A percentile compares a stretch with the other conserved stretches of the same genome.
These are phyloP conservation scores for Tetrahymena borealis DNA, from an alignment of 73 alveolate species.

Conservation along the genomic window DNA sequence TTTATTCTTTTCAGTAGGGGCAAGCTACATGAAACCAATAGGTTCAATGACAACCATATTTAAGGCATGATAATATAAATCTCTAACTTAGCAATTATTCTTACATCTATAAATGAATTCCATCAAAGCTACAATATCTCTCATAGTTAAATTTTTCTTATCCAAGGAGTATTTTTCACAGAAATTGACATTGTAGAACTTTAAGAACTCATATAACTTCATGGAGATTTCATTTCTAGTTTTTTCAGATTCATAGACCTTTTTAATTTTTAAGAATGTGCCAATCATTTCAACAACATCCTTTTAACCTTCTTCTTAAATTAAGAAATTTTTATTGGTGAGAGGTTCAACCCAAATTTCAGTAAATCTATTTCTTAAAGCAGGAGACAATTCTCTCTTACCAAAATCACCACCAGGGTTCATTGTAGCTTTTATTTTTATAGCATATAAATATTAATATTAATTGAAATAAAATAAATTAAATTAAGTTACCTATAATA, in stretches of 20 bases:
- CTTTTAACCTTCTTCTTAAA: not conserved
- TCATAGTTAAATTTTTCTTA: constrained; percentile 42
- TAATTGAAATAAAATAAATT: not conserved
- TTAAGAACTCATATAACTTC: constrained; percentile 8
- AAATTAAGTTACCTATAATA: not conserved
- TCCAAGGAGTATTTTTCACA: not conserved
- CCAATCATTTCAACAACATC: not conserved
- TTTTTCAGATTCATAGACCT: not conserved
- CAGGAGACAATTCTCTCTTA: constrained; percentile 96
- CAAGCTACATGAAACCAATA: not conserved
- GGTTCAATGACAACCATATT: not conserved
- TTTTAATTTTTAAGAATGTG: not conserved
- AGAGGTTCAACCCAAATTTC: constrained; percentile 93
- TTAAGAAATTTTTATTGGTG: not conserved
- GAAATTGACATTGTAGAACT: constrained; percentile 12
- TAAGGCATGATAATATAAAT: not conserved
- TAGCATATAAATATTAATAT: not conserved
- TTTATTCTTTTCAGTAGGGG: not conserved
- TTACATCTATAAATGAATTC: constrained; percentile 22
- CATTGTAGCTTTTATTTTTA: constrained; percentile 93
- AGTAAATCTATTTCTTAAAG: constrained; percentile 97
- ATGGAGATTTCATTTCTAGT: not conserved
- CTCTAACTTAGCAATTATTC: not conserved
- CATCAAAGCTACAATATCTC: constrained; percentile 51
- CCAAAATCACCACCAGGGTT: constrained; percentile 99